These are phyloP conservation scores for Pseudogymnoascus sp. DNA, from an alignment of 2,329 filamentous ascomycete genomes.

Conservation along the genomic window DNA sequence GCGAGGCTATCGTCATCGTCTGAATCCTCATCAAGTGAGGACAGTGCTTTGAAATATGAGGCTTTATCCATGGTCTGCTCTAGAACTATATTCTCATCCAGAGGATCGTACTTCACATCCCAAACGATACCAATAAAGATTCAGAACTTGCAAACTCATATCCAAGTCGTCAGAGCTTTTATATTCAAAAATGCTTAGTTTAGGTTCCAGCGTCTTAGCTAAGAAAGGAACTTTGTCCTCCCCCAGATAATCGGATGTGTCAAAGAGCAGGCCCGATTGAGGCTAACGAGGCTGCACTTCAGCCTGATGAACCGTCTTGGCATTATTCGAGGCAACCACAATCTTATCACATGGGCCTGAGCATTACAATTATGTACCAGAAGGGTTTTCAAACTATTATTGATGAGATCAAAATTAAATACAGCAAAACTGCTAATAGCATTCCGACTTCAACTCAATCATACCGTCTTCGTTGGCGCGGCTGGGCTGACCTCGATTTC, in stretches of 20 bases:
- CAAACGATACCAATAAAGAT: not conserved
- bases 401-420: slow-evolving; percentile 1
- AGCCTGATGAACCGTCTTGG: not conserved
- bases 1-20: slow-evolving; percentile 23
- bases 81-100: not conserved
- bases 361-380: not conserved
- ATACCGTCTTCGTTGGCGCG: slow-evolving; percentile 2
- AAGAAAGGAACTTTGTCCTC: not conserved
- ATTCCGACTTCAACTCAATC: not conserved
- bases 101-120: not conserved
- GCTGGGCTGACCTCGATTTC: not conserved
- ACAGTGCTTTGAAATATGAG: slow-evolving; percentile 22
- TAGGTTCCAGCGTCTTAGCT: slow-evolving; percentile 2
- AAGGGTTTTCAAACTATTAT: not conserved
- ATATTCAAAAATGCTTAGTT: slow-evolving; percentile 6
- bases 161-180: not conserved
- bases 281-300: not conserved
- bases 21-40: slow-evolving; percentile 22
- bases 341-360: not conserved
- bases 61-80: slow-evolving; percentile 9
- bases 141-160: not conserved
- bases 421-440: not conserved
- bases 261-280: not conserved
- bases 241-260: not conserved
- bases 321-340: not conserved